Conservation (phyloP, 192 early-diverging fungal genomes). For the Linnemannia elongata region DNA sequence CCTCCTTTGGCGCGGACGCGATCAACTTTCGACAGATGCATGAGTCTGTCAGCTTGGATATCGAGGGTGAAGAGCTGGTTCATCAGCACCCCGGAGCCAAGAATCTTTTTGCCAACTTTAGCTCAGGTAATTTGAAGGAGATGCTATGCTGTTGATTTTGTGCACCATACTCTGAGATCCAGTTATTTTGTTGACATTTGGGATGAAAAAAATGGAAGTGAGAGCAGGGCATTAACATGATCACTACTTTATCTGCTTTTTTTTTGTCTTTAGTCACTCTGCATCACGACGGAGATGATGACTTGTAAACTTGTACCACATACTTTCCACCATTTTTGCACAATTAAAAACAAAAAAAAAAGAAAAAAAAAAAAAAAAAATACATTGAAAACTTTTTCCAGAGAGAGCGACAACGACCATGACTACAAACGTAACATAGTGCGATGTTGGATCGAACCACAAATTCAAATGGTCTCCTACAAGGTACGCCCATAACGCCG, state of each 20-base stretch:
- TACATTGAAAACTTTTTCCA: not conserved
- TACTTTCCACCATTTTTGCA: not conserved
- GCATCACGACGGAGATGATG: slow-evolving; percentile 70
- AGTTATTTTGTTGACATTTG: not conserved
- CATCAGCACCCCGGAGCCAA: slow-evolving; percentile 51
- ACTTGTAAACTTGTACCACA: slow-evolving; percentile 38
- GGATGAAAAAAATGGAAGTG: not conserved
- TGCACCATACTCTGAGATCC: not conserved
- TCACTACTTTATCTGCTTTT: not conserved
- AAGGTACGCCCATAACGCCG: too few species aligned
- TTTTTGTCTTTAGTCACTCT: slow-evolving; percentile 62
- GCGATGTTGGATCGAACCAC: too few species aligned
- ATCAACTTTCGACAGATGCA: slow-evolving; percentile 78
- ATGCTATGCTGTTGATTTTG: not conserved
- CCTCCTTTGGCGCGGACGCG: slow-evolving; percentile 72
- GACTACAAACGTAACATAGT: too few species aligned
- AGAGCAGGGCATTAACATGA: not conserved
- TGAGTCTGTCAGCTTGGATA: slow-evolving; percentile 76
- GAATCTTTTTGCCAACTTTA: slow-evolving; percentile 76
- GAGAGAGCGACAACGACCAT: too few species aligned
- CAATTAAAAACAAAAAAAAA: slow-evolving; percentile 20
- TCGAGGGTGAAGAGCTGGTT: slow-evolving; percentile 71
- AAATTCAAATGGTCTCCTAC: too few species aligned
- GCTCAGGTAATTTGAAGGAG: slow-evolving; percentile 59
- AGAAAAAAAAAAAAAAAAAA: slow-evolving; percentile 3